A percentile compares a stretch with the other conserved stretches of the same genome.
Evolutionary conservation across 768 basidiomycete species (phyloP).

Genomic region (Chiua virens): DNA sequence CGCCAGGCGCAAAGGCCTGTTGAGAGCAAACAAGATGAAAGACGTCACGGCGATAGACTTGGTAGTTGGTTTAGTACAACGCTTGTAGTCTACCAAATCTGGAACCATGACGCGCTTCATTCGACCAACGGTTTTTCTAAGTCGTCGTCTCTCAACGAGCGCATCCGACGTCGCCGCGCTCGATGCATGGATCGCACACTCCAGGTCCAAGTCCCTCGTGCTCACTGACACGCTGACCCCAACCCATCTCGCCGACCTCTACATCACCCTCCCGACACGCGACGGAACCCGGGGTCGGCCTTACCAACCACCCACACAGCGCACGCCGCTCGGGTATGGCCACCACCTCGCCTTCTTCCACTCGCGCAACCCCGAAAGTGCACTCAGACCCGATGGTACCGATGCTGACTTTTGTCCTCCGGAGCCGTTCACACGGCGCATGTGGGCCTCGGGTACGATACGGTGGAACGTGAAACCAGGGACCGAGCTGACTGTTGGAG

Average conservation of each 20-base stretch:
- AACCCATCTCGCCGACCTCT: conserved; percentile 63
- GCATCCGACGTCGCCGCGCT: conserved; percentile 27
- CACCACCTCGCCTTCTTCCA: conserved; percentile 80
- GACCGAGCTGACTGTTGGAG: conserved; percentile 53
- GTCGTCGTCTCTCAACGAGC: conserved; percentile 15
- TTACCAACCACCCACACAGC: conserved; percentile 41
- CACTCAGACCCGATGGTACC: conserved; percentile 67
- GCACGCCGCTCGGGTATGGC: conserved; percentile 52
- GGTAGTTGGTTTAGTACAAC: too few relatives aligned
- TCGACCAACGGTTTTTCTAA: neutral
- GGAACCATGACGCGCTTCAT: neutral
- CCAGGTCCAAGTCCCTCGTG: conserved; percentile 47
- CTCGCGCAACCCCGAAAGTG: conserved; percentile 54
- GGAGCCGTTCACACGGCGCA: conserved; percentile 69
- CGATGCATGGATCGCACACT: conserved; percentile 54
- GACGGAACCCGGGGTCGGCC: conserved; percentile 50
- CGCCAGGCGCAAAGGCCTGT: conserved; percentile 31
- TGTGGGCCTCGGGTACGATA: conserved; percentile 79
- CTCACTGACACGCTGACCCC: conserved; percentile 50
- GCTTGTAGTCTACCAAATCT: too few relatives aligned
- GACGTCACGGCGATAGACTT: neutral
- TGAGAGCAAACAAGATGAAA: conserved; percentile 8
- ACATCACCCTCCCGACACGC: conserved; percentile 70
- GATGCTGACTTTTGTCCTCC: conserved; percentile 73
- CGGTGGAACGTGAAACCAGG: conserved; percentile 47